phyloP scores from a whole-genome alignment of 2,329 filamentous ascomycete species.

The Alternaria infectoria region DNA sequence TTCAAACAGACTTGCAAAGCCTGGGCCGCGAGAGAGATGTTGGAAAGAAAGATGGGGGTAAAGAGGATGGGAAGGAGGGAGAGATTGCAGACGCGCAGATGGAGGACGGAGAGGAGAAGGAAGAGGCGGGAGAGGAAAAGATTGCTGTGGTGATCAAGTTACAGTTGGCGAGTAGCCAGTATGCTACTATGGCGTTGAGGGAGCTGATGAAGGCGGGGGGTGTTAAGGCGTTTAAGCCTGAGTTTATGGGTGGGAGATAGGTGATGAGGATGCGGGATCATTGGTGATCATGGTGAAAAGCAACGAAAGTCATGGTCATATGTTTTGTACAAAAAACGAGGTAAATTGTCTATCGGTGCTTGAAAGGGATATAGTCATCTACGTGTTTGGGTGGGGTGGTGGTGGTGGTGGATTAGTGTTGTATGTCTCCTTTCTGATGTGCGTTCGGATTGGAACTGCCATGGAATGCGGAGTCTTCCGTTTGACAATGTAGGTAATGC shows the following conservation, averaged over 20 bases:
- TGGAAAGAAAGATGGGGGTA: constrained; percentile 49
- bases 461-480: background rate
- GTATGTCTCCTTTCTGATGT: too few relatives aligned
- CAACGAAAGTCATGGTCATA: too few relatives aligned
- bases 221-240: constrained; percentile 66
- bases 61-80: constrained; percentile 20
- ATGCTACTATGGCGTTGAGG: constrained; percentile 82
- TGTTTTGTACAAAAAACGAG: too few relatives aligned
- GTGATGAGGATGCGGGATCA: background rate
- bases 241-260: constrained; percentile 60
- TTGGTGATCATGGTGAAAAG: too few relatives aligned
- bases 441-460: too few relatives aligned
- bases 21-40: constrained; percentile 56
- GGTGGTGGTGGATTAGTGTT: too few relatives aligned
- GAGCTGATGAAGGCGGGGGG: constrained; percentile 76
- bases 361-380: too few relatives aligned
- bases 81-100: constrained; percentile 11
- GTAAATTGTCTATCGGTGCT: too few relatives aligned
- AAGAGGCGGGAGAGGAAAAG: constrained; percentile 50
- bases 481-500: background rate
- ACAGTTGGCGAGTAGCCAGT: constrained; percentile 78
- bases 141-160: constrained; percentile 75
- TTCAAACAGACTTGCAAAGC: constrained; percentile 82
- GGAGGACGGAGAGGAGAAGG: constrained; percentile 30
- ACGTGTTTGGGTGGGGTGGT: too few relatives aligned